Evolutionary conservation across 2,329 filamentous ascomycete species (phyloP), one percentile per base, ranked within the genome.

Genomic region (Colletotrichum navitas): DNA sequence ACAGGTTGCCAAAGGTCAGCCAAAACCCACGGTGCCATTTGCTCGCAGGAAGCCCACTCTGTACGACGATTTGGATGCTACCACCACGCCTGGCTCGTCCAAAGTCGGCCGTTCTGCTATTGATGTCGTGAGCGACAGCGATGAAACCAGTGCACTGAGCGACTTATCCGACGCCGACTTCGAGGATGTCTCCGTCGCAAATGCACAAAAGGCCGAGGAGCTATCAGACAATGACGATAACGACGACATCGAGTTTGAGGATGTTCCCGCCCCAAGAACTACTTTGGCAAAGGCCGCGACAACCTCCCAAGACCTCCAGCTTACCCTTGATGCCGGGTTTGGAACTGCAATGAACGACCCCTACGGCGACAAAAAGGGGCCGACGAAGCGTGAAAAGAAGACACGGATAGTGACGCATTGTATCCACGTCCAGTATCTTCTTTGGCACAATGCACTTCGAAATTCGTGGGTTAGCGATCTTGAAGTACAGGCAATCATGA

Each of bases 381-480:
- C 93, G 0, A 92, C 93, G 3, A 97, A 97, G 81, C 89, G 92
- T 36, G 94, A 98, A 78, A 90, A 94, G 63, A 88, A 90, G 72
- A 92, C 95, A 67, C 89, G 96, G 34, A 88, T 91, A 43, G 87
- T 91, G 4, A 94, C 94, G 0, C 96, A 99, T 80, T 93, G 93
- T 76, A 87, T 97, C 75, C 96, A 99, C 80, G 94, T 98, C 2
- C 91, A 97, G 79, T 89, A 91, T 63, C 84, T 99, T 21, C 87
- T 99, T 71, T 98, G 92, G 87, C 95, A 98, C 79, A 98, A 98
- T 78, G 89, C 93, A 0, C 82, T 96, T 18, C 90, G 93, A 52
- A 98, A 98, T 79, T 86, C 89, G 0, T 98, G 95, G 92, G 83
- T 94, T 26, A 93, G 93, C 75, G 93, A 98, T 76, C 80, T 87